Evolutionary conservation across 345 rosid species (phyloP).

Genomic region (Cardamine occulta): DNA sequence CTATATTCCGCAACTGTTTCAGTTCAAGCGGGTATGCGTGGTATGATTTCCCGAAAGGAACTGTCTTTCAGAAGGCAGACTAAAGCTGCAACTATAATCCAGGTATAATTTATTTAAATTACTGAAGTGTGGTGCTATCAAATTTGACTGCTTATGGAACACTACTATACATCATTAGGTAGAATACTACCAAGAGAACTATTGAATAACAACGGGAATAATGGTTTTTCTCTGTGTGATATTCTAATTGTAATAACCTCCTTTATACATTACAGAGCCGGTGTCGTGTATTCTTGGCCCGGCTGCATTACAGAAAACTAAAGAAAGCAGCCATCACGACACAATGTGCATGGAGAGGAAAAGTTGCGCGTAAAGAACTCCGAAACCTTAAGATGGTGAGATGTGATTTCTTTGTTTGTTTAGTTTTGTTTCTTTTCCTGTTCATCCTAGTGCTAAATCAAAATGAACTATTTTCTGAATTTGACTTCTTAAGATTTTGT

Average conservation of each 20-base stretch:
- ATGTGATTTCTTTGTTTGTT: conserved; percentile 33
- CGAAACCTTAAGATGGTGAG: conserved; percentile 90
- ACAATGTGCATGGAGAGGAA: conserved; percentile 98
- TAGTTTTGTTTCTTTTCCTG: conserved; percentile 16
- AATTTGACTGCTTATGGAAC: conserved; percentile 11
- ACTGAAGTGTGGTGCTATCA: conserved; percentile 7
- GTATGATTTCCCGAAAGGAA: conserved; percentile 90
- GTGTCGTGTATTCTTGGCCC: conserved; percentile 74
- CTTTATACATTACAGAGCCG: conserved; percentile 58
- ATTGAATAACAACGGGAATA: background rate
- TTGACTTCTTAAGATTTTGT: conserved; percentile 14
- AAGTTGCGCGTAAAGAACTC: conserved; percentile 87
- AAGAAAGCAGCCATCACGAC: conserved; percentile 83
- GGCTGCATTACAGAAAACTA: conserved; percentile 57
- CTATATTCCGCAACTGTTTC: conserved; percentile 60
- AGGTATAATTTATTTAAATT: conserved; percentile 50
- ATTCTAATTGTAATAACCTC: conserved; percentile 28
- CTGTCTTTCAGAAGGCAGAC: conserved; percentile 74
- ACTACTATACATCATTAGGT: conserved; percentile 1
- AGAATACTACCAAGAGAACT: background rate
- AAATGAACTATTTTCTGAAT: conserved; percentile 12
- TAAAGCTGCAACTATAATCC: conserved; percentile 74
- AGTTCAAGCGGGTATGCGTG: conserved; percentile 87
- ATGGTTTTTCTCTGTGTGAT: conserved; percentile 21
- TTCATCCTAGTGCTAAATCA: conserved; percentile 8